A percentile compares a stretch with the other conserved stretches of the same genome.
phyloP scores from a whole-genome alignment of 2,329 filamentous ascomycete species.

The Aspergillus phoenicis region DNA sequence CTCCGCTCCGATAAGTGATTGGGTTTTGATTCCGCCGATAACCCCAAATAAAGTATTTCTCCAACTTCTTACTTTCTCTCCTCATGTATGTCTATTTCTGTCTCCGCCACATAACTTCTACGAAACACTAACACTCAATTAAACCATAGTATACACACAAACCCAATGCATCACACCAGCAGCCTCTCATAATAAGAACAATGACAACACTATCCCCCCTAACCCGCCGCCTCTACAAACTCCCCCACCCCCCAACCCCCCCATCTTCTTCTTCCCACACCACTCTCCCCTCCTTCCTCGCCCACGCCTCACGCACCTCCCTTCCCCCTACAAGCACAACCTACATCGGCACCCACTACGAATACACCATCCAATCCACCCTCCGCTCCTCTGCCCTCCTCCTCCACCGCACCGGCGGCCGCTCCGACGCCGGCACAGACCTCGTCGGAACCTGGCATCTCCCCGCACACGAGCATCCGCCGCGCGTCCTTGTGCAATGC shows the following conservation, averaged over 20 bases:
- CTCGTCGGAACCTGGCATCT: constrained; percentile 51
- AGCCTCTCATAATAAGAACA: not conserved
- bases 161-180: constrained; percentile 5
- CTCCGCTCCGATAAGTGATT: not conserved
- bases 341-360: constrained; percentile 51
- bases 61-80: not conserved
- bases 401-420: constrained; percentile 48
- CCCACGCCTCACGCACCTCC: constrained; percentile 41
- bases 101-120: too few relatives aligned
- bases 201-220: constrained; percentile 28
- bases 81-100: not conserved
- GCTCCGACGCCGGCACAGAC: constrained; percentile 51
- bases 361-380: constrained; percentile 47
- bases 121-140: not conserved
- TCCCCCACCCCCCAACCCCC: constrained; percentile 38
- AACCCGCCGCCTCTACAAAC: constrained; percentile 39
- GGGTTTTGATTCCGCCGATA: too few relatives aligned
- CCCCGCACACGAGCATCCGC: constrained; percentile 34
- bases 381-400: constrained; percentile 44
- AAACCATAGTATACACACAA: not conserved
- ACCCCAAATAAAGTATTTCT: too few relatives aligned
- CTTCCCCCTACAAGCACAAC: constrained; percentile 43
- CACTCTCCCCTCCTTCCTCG: constrained; percentile 43
- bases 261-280: constrained; percentile 35
- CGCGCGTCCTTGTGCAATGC: constrained; percentile 51